phyloP scores from a whole-genome alignment of 176 grass and related monocot genomes.

The Bonia amplexicaulis region DNA sequence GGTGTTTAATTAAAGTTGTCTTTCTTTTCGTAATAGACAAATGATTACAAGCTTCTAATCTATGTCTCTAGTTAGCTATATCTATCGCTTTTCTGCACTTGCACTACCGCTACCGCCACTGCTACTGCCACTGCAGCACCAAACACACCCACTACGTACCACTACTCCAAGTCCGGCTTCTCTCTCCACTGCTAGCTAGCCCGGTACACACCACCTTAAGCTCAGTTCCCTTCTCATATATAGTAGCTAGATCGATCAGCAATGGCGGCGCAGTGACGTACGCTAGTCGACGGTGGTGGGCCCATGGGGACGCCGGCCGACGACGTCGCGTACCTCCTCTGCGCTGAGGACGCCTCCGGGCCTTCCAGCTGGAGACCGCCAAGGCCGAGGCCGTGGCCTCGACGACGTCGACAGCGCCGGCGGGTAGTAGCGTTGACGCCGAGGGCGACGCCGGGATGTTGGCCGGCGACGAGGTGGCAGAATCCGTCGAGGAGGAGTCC shows the following conservation, averaged over 20 bases:
- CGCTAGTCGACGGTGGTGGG: background rate
- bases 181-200: background rate
- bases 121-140: background rate
- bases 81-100: background rate
- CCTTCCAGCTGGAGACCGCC: background rate
- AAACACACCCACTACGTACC: background rate
- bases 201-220: background rate
- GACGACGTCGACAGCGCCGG: too few species aligned
- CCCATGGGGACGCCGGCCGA: background rate
- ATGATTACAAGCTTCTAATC: background rate
- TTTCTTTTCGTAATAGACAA: background rate
- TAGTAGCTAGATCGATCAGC: background rate
- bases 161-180: background rate
- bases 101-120: too few species aligned
- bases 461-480: background rate
- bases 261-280: background rate
- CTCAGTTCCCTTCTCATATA: background rate
- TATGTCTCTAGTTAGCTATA: background rate
- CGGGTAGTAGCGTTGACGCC: background rate
- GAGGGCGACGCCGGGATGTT: background rate
- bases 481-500: conserved; percentile 14
- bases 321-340: conserved; percentile 12
- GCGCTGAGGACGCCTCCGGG: conserved; percentile 12
- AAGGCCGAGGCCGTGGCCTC: background rate
- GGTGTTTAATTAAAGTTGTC: background rate